Percentiles rank a stretch among this genome's conserved stretches.
Evolutionary conservation across 257 asterid species (phyloP).

Genomic region (Przewalskia tangutica): DNA sequence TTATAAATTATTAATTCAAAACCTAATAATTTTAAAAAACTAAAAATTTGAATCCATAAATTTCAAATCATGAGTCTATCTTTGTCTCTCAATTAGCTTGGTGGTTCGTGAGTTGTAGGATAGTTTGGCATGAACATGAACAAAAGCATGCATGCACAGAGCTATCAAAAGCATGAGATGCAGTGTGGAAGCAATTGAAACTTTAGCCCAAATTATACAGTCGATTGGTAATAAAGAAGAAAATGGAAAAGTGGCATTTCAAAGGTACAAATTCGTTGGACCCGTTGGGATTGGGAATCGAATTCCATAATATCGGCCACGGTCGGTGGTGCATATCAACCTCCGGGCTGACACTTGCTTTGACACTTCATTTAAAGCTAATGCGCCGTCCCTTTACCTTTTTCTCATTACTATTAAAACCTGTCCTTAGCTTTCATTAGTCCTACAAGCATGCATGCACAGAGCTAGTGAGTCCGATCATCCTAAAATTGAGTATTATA

Average conservation of each 20-base stretch:
- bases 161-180: no score
- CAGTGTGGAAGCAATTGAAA: no score
- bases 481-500: no score
- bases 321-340: conserved; percentile 1
- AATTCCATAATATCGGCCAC: background rate
- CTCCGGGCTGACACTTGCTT: background rate
- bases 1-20: no score
- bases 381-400: background rate
- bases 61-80: no score
- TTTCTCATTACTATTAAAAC: background rate
- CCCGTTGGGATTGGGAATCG: background rate
- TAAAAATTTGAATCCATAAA: no score
- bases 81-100: no score
- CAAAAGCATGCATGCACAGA: no score
- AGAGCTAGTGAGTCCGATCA: no score
- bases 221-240: background rate
- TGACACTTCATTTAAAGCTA: background rate
- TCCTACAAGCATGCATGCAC: background rate
- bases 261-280: background rate
- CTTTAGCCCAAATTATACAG: background rate
- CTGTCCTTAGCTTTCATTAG: background rate
- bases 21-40: no score
- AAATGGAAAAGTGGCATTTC: background rate
- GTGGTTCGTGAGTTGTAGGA: no score
- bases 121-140: no score